Evolutionary conservation across 2,329 filamentous ascomycete genomes (phyloP).

Genomic region (Cordyceps cicadae): DNA sequence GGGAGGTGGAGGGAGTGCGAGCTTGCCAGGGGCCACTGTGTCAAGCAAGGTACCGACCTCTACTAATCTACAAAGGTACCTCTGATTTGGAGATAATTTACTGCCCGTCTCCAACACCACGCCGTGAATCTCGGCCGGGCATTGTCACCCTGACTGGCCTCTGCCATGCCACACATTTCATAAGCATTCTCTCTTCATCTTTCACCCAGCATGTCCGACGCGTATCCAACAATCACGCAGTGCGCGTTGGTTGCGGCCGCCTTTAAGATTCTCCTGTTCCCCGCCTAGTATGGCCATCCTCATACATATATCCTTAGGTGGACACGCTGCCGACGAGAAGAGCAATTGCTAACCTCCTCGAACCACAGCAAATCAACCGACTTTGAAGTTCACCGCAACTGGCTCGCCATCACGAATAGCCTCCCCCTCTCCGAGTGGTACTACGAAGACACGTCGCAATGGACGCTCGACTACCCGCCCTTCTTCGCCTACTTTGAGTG

Average conservation of each 20-base stretch:
- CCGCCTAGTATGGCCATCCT: slow-evolving; percentile 70
- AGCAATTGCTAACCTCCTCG: neutral
- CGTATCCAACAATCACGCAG: slow-evolving; percentile 81
- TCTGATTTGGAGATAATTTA: neutral
- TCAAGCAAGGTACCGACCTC: neutral
- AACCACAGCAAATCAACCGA: slow-evolving; percentile 83
- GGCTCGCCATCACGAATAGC: slow-evolving; percentile 91
- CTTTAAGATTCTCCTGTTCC: slow-evolving; percentile 86
- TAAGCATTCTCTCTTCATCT: neutral
- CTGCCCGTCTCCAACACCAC: neutral
- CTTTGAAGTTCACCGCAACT: slow-evolving; percentile 98
- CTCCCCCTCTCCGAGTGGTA: slow-evolving; percentile 88
- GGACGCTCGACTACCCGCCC: slow-evolving; percentile 97
- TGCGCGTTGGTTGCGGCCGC: slow-evolving; percentile 79
- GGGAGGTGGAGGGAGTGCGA: neutral
- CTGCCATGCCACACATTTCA: neutral
- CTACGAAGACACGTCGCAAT: slow-evolving; percentile 95
- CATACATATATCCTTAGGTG: no score
- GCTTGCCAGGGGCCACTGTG: neutral
- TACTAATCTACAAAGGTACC: no score
- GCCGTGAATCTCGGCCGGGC: slow-evolving; percentile 1
- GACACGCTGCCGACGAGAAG: neutral
- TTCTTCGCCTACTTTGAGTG: slow-evolving; percentile 98
- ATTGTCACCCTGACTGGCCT: neutral
- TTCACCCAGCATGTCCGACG: slow-evolving; percentile 56